Conservation (phyloP, 2,329 filamentous ascomycete genomes). For the Pochonia chlamydosporia region DNA sequence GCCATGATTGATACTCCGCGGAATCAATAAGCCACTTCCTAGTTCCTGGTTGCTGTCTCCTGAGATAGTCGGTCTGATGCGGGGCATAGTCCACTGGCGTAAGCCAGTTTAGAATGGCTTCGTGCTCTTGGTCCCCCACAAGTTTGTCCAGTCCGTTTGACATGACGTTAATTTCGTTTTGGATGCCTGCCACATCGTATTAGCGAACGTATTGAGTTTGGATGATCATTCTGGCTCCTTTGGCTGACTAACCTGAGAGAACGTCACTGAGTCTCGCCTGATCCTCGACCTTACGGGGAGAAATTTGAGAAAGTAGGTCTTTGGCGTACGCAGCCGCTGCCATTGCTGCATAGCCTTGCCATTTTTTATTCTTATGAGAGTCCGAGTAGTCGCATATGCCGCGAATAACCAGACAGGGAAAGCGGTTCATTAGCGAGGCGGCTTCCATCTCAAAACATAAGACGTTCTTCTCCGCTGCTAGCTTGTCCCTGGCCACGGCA, state of each 20-base stretch:
- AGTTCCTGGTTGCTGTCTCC: not conserved
- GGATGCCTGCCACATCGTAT: no score
- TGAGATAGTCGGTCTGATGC: not conserved
- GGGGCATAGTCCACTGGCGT: not conserved
- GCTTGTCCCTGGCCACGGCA: slow-evolving; percentile 14
- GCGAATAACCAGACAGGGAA: slow-evolving; percentile 25
- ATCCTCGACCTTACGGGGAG: slow-evolving; percentile 9
- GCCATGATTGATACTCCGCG: not conserved
- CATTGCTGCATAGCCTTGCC: slow-evolving; percentile 24
- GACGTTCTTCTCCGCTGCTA: slow-evolving; percentile 5
- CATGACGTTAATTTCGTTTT: not conserved
- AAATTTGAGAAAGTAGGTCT: slow-evolving; percentile 15
- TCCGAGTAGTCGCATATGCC: slow-evolving; percentile 31
- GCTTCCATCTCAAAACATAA: slow-evolving; percentile 23
- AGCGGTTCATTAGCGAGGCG: slow-evolving; percentile 21
- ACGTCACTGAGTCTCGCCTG: slow-evolving; percentile 9
- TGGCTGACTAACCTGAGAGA: slow-evolving; percentile 2
- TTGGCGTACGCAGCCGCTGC: slow-evolving; percentile 23
- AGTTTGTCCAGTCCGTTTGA: not conserved
- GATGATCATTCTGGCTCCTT: no score
- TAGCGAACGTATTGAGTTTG: no score
- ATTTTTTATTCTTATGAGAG: slow-evolving; percentile 23
- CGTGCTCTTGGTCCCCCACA: not conserved
- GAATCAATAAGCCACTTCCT: not conserved
- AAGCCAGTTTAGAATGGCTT: not conserved